A percentile compares a stretch with the other conserved stretches of the same genome.
These are phyloP conservation scores for Dactylellina drechsleri DNA, from an alignment of 2,329 filamentous ascomycete genomes.

Conservation along the genomic window DNA sequence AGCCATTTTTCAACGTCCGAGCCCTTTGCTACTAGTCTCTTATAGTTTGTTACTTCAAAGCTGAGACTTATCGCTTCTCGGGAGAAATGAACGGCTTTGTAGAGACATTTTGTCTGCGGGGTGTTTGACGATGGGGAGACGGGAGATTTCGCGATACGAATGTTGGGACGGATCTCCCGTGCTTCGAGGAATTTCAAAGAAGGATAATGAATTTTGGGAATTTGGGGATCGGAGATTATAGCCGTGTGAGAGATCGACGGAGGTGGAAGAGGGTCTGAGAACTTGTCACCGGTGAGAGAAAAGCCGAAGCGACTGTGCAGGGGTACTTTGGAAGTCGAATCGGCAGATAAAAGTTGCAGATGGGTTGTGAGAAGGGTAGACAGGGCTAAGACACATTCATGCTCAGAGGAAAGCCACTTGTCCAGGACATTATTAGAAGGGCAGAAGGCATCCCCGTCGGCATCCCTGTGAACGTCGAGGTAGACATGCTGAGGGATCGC, in stretches of 20 bases:
- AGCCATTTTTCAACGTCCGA: conserved; percentile 39
- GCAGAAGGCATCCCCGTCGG: conserved; percentile 15
- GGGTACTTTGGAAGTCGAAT: conserved; percentile 24
- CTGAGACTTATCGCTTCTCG: conserved; percentile 42
- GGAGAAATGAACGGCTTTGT: conserved; percentile 47
- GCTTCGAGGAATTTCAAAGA: conserved; percentile 46
- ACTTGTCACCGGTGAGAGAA: conserved; percentile 24
- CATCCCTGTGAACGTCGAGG: conserved; percentile 38
- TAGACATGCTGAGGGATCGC: conserved; percentile 51
- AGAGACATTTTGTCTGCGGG: conserved; percentile 39
- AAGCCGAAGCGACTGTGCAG: conserved; percentile 36
- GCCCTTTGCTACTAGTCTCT: conserved; percentile 43
- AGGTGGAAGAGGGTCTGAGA: conserved; percentile 43
- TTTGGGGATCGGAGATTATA: conserved; percentile 44
- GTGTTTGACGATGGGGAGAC: neutral
- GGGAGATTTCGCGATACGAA: conserved; percentile 44
- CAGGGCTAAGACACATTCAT: conserved; percentile 26
- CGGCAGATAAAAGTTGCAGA: conserved; percentile 15
- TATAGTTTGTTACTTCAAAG: conserved; percentile 52
- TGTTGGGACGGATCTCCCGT: conserved; percentile 46
- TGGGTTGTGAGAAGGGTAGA: conserved; percentile 22
- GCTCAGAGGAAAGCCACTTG: conserved; percentile 28
- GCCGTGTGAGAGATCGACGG: conserved; percentile 51
- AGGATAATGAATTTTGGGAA: conserved; percentile 37
- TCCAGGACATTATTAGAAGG: conserved; percentile 29